phyloP scores from a whole-genome alignment of 2,329 filamentous ascomycete species.

The Pseudogymnoascus sp. region DNA sequence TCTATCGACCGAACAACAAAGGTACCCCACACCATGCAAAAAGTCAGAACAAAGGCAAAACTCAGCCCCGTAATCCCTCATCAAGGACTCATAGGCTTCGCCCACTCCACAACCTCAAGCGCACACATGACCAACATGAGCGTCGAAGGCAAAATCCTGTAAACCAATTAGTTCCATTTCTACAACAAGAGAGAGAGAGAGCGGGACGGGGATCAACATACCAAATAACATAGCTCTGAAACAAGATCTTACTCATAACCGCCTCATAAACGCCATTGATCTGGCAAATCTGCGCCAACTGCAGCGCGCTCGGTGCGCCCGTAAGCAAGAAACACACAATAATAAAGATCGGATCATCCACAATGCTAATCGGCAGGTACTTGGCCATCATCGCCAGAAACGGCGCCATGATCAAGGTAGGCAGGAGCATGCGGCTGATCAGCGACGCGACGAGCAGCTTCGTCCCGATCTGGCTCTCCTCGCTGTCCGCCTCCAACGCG shows the following conservation, averaged over 20 bases:
- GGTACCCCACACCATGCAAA: background rate
- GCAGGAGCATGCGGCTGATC: constrained; percentile 84
- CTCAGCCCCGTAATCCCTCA: background rate
- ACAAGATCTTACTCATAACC: constrained; percentile 86
- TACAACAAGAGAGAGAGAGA: background rate
- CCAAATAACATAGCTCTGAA: constrained; percentile 97
- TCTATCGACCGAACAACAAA: background rate
- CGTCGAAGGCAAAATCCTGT: constrained; percentile 86
- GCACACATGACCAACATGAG: constrained; percentile 85
- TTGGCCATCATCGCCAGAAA: constrained; percentile 82
- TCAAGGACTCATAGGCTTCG: constrained; percentile 30
- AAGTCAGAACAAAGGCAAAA: background rate
- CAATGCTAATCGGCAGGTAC: constrained; percentile 83
- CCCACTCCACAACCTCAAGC: constrained; percentile 89
- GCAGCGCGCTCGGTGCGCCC: constrained; percentile 85
- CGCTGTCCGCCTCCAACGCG: constrained; percentile 56
- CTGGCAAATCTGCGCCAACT: constrained; percentile 96
- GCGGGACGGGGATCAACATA: constrained; percentile 38
- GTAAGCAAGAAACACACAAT: constrained; percentile 96
- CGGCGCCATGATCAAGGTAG: constrained; percentile 87
- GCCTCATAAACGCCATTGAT: constrained; percentile 94
- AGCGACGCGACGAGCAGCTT: constrained; percentile 82
- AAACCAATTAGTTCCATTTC: constrained; percentile 10
- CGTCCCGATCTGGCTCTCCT: constrained; percentile 62
- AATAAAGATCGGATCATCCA: constrained; percentile 96